Evolutionary conservation across 495 filamentous ascomycete species (phyloP), one percentile per base, ranked within the genome.

Genomic region (Penicillium desertorum): DNA sequence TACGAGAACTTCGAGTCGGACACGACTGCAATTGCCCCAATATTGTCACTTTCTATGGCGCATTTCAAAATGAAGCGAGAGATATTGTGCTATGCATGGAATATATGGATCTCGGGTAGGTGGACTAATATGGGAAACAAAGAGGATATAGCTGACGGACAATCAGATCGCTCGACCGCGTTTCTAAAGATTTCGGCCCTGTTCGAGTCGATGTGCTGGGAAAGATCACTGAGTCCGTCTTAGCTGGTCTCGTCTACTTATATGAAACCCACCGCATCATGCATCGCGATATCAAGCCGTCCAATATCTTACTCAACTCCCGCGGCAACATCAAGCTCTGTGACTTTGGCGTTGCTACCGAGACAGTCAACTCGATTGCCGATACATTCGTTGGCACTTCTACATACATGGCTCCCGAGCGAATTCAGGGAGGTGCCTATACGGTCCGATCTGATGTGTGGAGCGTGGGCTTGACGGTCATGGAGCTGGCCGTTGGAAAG

Each of bases 11-110:
- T 22, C 90, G 96, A 66, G 96, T 98, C 62, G 97, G 97, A 84
- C 91, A 96, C 69, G 92, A 96, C 59, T 98, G 94, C 74, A 94
- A 96, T 59, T 96, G 88, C 8, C 89, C 92, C 41, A 91, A 92
- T 68, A 98, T 98, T 64, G 94, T 98, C 23, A 95, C 86, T 14
- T 98, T 98, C 72, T 97, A 97, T 65, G 94, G 94, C 46, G 94
- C 94, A 22, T 98, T 98, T 73, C 82, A 97, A 56, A 96, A 96
- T 64, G 91, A 96, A 62, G 88, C 87, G 45, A 89, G 94, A 60
- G 94, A 98, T 75, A 95, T 98, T 58, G 91, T 97, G 58, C 88
- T 98, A 88, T 98, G 94, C 70, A 98, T 98, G 94, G 94, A 98
- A 71, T 97, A 98, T 67, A 96, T 96, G 92, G 94, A 98, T 78